These are phyloP conservation scores for Trichoderma lentiforme DNA, from an alignment of 2,329 filamentous ascomycete species.

Conservation along the genomic window DNA sequence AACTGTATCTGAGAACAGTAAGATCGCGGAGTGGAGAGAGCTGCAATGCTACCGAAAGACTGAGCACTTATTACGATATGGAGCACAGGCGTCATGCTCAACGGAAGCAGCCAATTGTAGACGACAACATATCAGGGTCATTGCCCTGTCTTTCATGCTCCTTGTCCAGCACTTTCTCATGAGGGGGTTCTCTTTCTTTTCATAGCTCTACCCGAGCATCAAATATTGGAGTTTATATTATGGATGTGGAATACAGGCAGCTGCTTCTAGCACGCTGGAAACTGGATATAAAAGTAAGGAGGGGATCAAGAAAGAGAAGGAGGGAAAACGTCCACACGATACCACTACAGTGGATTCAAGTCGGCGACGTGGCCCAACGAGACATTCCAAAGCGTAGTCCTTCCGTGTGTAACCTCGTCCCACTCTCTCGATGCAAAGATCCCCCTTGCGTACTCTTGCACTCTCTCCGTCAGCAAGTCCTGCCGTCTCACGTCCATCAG, in stretches of 20 bases:
- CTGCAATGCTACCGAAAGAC: neutral
- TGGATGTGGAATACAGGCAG: neutral
- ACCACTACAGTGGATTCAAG: constrained; percentile 21
- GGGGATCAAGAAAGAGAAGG: too few species aligned
- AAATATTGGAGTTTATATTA: neutral
- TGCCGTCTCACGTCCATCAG: constrained; percentile 26
- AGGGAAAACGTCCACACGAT: neutral
- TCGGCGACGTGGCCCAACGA: constrained; percentile 24
- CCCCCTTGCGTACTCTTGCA: constrained; percentile 23
- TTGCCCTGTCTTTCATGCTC: neutral
- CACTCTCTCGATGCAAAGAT: constrained; percentile 28
- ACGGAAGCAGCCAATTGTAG: neutral
- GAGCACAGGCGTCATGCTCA: neutral
- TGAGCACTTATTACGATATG: neutral
- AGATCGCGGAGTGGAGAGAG: neutral
- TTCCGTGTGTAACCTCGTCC: constrained; percentile 26
- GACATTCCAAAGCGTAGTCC: constrained; percentile 26
- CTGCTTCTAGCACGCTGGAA: neutral
- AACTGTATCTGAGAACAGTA: neutral
- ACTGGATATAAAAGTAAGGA: neutral
- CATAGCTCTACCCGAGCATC: neutral
- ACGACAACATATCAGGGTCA: neutral
- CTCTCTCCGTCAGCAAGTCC: constrained; percentile 25
- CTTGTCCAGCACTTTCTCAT: neutral
- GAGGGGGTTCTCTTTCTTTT: neutral